phyloP scores from a whole-genome alignment of 2,329 filamentous ascomycete species.

The Microdochium nivale region DNA sequence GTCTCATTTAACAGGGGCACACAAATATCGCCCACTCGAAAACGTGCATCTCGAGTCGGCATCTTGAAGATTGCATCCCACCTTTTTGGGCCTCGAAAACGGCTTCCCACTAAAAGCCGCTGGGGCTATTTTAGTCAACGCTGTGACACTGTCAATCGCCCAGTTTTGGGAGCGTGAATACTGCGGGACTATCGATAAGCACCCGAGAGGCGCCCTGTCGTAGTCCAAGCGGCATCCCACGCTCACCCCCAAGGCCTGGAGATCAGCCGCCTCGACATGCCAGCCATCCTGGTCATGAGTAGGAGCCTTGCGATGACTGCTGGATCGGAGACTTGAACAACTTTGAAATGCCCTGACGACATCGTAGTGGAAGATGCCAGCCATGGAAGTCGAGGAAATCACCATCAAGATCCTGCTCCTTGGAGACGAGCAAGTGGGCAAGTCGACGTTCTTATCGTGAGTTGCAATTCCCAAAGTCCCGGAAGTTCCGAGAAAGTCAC shows the following conservation, averaged over 20 bases:
- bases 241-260: not conserved
- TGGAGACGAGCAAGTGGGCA: conserved; percentile 51
- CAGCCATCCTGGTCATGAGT: too few species aligned
- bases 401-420: conserved; percentile 46
- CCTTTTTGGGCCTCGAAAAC: not conserved
- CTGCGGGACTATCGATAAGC: not conserved
- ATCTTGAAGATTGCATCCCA: too few species aligned
- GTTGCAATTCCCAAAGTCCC: conserved; percentile 19
- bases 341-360: not conserved
- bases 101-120: not conserved
- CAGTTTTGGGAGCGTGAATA: not conserved
- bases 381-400: conserved; percentile 34
- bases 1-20: not conserved
- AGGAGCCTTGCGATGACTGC: too few species aligned
- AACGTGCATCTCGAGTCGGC: too few species aligned
- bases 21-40: too few species aligned
- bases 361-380: conserved; percentile 3
- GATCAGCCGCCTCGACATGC: too few species aligned
- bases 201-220: too few species aligned
- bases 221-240: not conserved
- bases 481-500: conserved; percentile 1
- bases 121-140: not conserved
- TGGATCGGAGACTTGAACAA: too few species aligned
- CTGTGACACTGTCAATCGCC: not conserved
- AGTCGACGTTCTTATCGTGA: conserved; percentile 54